These are phyloP conservation scores for Oryza nivara DNA, from an alignment of 176 grass and related monocot species.

Conservation along the genomic window DNA sequence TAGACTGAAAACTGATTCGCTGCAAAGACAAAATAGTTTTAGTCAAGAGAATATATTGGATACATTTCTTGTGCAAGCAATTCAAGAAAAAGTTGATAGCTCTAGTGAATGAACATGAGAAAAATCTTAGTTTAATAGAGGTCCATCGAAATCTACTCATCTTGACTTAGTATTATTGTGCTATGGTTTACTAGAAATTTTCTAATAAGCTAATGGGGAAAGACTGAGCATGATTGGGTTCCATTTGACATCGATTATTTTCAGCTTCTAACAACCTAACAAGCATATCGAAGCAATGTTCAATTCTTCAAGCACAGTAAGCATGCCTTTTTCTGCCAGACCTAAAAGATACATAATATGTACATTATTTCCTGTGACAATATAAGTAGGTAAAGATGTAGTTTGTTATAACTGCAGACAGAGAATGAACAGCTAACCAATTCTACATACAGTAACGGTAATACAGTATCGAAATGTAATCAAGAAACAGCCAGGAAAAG, in stretches of 20 bases:
- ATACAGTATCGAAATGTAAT: background rate
- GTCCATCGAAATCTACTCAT: background rate
- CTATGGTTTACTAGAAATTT: background rate
- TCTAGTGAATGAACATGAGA: background rate
- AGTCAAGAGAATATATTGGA: background rate
- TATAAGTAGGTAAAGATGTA: background rate
- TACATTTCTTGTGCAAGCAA: background rate
- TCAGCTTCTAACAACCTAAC: background rate
- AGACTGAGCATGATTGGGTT: background rate
- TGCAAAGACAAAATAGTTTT: conserved; percentile 14
- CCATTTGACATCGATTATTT: background rate
- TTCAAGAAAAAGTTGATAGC: background rate
- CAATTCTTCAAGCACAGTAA: background rate
- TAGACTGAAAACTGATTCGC: conserved; percentile 46
- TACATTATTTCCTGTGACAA: background rate
- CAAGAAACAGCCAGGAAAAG: background rate
- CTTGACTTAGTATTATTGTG: background rate
- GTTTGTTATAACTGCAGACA: background rate
- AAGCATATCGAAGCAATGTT: background rate
- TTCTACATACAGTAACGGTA: background rate
- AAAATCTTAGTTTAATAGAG: background rate
- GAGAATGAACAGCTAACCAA: background rate
- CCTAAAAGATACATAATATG: background rate
- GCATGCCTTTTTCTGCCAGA: background rate
- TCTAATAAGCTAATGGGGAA: background rate